Evolutionary conservation across 257 asterid species (phyloP).

Genomic region (Anisodus acutangulus): DNA sequence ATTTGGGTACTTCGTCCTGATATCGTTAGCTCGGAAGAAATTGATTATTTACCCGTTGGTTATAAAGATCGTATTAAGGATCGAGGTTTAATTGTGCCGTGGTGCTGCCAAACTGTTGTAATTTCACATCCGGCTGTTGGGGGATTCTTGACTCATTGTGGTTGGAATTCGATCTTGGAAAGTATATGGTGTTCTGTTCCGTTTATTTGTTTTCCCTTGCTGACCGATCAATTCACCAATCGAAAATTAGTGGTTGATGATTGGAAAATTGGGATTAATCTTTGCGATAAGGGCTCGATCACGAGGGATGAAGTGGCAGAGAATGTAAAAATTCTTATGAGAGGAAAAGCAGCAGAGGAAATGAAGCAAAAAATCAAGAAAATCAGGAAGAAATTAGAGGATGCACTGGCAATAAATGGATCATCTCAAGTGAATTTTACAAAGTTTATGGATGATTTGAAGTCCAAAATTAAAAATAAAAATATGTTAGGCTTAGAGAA

Average conservation of each 20-base stretch:
- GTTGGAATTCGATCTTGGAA: constrained; percentile 72
- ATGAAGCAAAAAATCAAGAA: constrained; percentile 50
- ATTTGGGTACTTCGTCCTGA: constrained; percentile 76
- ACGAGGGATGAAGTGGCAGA: constrained; percentile 57
- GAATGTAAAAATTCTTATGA: constrained; percentile 51
- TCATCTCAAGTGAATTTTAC: constrained; percentile 58
- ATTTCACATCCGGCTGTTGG: constrained; percentile 65
- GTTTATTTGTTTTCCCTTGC: constrained; percentile 58
- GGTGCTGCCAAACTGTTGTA: constrained; percentile 69
- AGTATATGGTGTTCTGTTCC: constrained; percentile 67
- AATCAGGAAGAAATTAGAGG: constrained; percentile 47
- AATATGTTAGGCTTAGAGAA: constrained; percentile 33
- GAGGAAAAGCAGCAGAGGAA: constrained; percentile 42
- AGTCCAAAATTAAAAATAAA: constrained; percentile 39
- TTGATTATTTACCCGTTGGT: constrained; percentile 46
- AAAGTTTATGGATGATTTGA: constrained; percentile 50
- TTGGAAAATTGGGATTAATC: constrained; percentile 69
- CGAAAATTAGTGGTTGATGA: constrained; percentile 68
- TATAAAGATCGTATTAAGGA: constrained; percentile 43
- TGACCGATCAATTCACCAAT: constrained; percentile 72
- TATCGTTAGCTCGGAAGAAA: constrained; percentile 57
- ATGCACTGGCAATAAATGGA: constrained; percentile 57
- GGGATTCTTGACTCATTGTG: constrained; percentile 69
- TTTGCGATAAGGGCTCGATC: constrained; percentile 44
- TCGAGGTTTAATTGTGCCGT: constrained; percentile 57